Percentiles rank a stretch among this genome's conserved stretches.
Conservation (phyloP, 1,284 basidiomycete genomes). For the Cryptococcus depauperatus region DNA sequence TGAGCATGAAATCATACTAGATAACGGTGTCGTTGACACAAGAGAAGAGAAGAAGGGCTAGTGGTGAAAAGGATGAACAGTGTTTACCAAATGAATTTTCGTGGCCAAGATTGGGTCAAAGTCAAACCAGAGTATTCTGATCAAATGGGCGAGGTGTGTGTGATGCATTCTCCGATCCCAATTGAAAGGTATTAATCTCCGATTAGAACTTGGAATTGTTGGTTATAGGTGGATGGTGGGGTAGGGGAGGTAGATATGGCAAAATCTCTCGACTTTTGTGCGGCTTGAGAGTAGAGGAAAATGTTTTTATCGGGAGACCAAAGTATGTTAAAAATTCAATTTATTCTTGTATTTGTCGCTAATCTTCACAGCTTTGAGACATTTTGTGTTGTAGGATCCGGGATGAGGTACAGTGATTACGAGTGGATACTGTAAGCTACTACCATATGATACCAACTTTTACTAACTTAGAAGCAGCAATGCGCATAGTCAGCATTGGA, state of each 20-base stretch:
- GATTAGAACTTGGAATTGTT: constrained; percentile 78
- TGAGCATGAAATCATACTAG: too few species aligned
- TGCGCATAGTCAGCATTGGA: constrained; percentile 41
- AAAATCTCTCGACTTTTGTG: constrained; percentile 45
- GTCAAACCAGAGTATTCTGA: constrained; percentile 72
- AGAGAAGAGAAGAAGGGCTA: constrained; percentile 78
- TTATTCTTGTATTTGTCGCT: too few species aligned
- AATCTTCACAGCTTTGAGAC: constrained; percentile 39
- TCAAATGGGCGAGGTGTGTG: constrained; percentile 33
- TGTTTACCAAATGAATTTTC: constrained; percentile 71
- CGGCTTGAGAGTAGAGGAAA: constrained; percentile 43
- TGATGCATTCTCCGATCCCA: not conserved
- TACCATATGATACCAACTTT: too few species aligned
- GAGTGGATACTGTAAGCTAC: constrained; percentile 53
- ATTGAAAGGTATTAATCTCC: constrained; percentile 3
- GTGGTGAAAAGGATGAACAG: constrained; percentile 77
- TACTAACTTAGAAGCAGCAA: constrained; percentile 26
- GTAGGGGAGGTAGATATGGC: constrained; percentile 45
- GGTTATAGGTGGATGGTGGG: constrained; percentile 58
- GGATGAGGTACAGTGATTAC: constrained; percentile 74
- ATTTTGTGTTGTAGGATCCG: constrained; percentile 79
- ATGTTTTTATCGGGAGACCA: constrained; percentile 52
- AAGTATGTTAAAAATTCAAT: constrained; percentile 49
- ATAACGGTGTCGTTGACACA: too few species aligned
- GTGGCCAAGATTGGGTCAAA: constrained; percentile 87